Evolutionary conservation across 2,329 filamentous ascomycete genomes (phyloP), one percentile per base, ranked within the genome.

Genomic region (Aspergillus terreus): DNA sequence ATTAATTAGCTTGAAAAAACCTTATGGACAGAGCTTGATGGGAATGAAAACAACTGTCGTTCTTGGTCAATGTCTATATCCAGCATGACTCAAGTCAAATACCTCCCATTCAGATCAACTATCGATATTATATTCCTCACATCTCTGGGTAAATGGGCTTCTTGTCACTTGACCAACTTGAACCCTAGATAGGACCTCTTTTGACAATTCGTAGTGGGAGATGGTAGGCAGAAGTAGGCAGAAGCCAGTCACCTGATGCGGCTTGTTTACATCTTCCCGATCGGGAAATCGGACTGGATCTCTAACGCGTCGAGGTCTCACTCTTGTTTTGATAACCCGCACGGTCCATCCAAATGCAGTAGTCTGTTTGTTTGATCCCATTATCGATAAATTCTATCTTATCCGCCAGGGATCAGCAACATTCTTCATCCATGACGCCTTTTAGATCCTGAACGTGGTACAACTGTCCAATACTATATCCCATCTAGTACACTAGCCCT

Each of bases 261-360:
- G 50, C 42, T 58, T 59, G 57, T 59, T 59, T 58, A 58, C 57
- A 30, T 43, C 36, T 47, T 56, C 57, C 57, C 48, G 21, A 58
- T 58, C 40, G 33, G 51, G 57, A 44, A 54, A 35, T 45, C 35
- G 49, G 15, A 35, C 30, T 51, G 50, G 52, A 49, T 49, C 57
- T 51, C 32, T 52, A 51, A 56, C 57, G 55, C 55, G 57, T 58
- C 50, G 54, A 35, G 19, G 32, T n/a, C n/a, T 15, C n/a, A 9
- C 27, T 33, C 21, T 41, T 50, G 33, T 42, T 40, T 44, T 14
- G 19, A 21, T 21, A 21, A 6, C 47, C 19, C 35, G 46, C 36
- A 42, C 27, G 12, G 19, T 48, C 25, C 11, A 23, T 35, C 25
- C 23, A 6, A 17, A 36, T 32, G 10, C 30, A 44, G 21, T 23